Evolutionary conservation across 2,329 filamentous ascomycete species (phyloP).

Genomic region (Zymoseptoria ardabiliae): DNA sequence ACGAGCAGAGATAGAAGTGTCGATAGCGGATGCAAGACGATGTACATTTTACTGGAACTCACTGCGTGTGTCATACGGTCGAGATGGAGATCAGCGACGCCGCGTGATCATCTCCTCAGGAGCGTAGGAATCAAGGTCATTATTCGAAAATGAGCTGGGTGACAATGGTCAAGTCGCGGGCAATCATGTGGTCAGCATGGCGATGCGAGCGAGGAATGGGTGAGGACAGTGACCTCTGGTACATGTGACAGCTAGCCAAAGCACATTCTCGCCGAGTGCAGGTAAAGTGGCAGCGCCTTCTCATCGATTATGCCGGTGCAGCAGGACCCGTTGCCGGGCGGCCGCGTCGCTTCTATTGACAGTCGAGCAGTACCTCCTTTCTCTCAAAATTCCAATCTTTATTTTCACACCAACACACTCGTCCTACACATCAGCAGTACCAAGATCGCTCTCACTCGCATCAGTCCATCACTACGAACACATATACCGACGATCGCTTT

Average conservation of each 20-base stretch:
- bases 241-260: background rate
- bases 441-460: background rate
- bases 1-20: conserved; percentile 51
- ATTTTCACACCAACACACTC: background rate
- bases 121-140: background rate
- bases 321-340: background rate
- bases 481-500: background rate
- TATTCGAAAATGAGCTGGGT: too few species aligned
- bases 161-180: too few species aligned
- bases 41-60: background rate
- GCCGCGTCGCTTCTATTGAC: background rate
- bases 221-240: too few species aligned
- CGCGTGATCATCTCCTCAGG: too few species aligned
- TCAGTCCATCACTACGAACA: background rate
- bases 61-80: background rate
- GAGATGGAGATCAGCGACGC: too few species aligned
- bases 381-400: background rate
- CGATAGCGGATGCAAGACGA: background rate
- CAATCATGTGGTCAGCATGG: too few species aligned
- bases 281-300: background rate
- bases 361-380: background rate
- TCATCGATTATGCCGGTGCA: background rate
- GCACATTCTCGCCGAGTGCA: background rate
- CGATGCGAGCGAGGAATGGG: too few species aligned
- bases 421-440: background rate